These are phyloP conservation scores for Sphagnum magellanicum DNA, from an alignment of 228 moss, liverwort and hornwort species.

Conservation along the genomic window DNA sequence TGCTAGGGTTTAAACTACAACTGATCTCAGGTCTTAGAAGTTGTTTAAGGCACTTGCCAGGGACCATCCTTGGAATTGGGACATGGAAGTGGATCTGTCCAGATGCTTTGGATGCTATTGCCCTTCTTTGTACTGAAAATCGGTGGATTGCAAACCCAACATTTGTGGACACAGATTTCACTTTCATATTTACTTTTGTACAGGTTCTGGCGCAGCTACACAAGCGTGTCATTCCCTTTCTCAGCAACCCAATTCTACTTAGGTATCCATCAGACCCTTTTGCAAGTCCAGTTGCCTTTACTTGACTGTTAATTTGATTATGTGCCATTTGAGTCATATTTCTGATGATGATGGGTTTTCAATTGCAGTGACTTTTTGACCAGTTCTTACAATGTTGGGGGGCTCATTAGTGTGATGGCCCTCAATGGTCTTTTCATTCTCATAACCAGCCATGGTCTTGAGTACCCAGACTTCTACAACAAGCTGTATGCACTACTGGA, in stretches of 20 bases:
- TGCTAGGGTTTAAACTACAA: no score
- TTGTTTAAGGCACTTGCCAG: neutral
- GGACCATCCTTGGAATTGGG: no score
- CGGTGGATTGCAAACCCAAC: no score
- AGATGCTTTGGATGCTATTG: no score
- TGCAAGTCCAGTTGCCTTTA: neutral
- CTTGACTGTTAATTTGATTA: neutral
- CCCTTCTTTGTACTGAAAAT: no score
- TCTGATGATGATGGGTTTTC: neutral
- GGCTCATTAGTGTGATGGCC: conserved; percentile 94
- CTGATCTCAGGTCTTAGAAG: neutral
- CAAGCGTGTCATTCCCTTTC: conserved; percentile 64
- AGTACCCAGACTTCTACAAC: conserved; percentile 95
- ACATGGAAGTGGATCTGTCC: no score
- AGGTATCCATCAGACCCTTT: conserved; percentile 30
- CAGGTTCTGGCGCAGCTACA: conserved; percentile 88
- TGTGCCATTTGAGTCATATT: neutral
- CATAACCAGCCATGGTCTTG: conserved; percentile 74
- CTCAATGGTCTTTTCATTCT: conserved; percentile 87
- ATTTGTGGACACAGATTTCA: no score
- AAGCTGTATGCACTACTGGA: conserved; percentile 93
- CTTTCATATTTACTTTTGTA: neutral
- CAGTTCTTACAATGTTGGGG: conserved; percentile 78
- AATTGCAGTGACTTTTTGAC: conserved; percentile 86
- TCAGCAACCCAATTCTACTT: conserved; percentile 79